Evolutionary conservation across 768 basidiomycete genomes (phyloP), one percentile per base, ranked within the genome.

Genomic region (Trametes coccinea): DNA sequence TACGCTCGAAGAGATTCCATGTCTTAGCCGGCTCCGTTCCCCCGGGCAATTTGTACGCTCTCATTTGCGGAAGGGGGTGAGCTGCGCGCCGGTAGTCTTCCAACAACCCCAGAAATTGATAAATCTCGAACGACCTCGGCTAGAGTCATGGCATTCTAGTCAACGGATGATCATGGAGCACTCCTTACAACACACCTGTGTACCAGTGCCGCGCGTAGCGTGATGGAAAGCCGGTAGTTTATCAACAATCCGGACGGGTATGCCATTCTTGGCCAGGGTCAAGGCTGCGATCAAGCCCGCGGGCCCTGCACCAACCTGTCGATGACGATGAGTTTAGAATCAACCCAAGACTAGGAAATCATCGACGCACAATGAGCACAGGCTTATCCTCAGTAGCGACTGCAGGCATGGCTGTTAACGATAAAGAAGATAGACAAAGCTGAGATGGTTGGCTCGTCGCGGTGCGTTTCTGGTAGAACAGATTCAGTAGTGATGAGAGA

Each of bases 131-230:
- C 11, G 68, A 60, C 31, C 70, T 59, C n/a, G 70, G 52, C 68
- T 71, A 47, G 27, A 29, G 4, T 10, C 10, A 13, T 11, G 29
- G 41, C 39, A 55, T 14, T 49, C n/a, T 16, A 8, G 14, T 22
- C 37, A 14, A 40, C 22, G 3, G 11, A 22, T 3, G 3, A 1
- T 3, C 16, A 27, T 33, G 11, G 27, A 39, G 16, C 34, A 37
- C 34, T 6, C 5, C 34, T 37, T 11, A 14, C 43, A 6, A 22
- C 66, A 2, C 27, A 76, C 75, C 53, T 63, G 61, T 30, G 73
- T 51, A 8, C 69, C 73, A 16, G 67, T n/a, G 0, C 72, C 76
- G 8, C 74, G 68, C 4, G 65, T 63, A 9, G 72, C 71, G 3
- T 53, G 49, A 11, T 69, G 67, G 51, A 66, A 67, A 0, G 51